Percentiles rank a stretch among this genome's conserved stretches.
These are phyloP conservation scores for Flaveria trinervia DNA, from an alignment of 129 eudicot genomes.

Conservation along the genomic window DNA sequence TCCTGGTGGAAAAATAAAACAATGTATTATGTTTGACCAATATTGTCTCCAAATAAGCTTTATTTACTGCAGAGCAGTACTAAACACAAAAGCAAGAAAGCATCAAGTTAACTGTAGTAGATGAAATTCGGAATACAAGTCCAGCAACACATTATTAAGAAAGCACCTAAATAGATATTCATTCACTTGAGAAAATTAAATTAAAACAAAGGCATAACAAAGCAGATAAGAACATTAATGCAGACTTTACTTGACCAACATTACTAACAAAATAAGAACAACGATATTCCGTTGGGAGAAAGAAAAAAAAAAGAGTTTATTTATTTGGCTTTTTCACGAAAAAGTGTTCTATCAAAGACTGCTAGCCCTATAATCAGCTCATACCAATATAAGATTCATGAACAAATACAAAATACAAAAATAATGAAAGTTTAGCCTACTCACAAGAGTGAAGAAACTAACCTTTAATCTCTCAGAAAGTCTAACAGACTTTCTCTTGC, in stretches of 20 bases:
- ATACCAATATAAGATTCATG: slow-evolving; percentile 15
- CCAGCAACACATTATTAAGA: slow-evolving; percentile 4
- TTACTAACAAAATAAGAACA: slow-evolving; percentile 5
- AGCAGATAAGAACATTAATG: background rate
- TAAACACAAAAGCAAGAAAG: slow-evolving; percentile 10
- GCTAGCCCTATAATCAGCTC: background rate
- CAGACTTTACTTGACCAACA: background rate
- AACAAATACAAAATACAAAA: slow-evolving; percentile 9
- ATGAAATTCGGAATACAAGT: slow-evolving; percentile 5
- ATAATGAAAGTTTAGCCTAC: background rate
- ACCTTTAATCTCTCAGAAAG: slow-evolving; percentile 74
- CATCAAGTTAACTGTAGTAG: slow-evolving; percentile 10
- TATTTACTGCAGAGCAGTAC: slow-evolving; percentile 10
- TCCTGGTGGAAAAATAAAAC: slow-evolving; percentile 43
- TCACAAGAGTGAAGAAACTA: slow-evolving; percentile 10
- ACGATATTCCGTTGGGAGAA: background rate
- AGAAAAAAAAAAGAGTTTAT: background rate
- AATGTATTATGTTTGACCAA: slow-evolving; percentile 3
- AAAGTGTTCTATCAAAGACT: background rate
- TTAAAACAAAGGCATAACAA: background rate
- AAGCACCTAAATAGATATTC: background rate
- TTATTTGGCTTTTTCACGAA: background rate
- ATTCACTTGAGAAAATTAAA: background rate
- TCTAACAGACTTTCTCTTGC: slow-evolving; percentile 70
- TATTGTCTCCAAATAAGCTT: slow-evolving; percentile 7